These are phyloP conservation scores for Starmerella etchellsii DNA, from an alignment of 805 yeast species.

Conservation along the genomic window DNA sequence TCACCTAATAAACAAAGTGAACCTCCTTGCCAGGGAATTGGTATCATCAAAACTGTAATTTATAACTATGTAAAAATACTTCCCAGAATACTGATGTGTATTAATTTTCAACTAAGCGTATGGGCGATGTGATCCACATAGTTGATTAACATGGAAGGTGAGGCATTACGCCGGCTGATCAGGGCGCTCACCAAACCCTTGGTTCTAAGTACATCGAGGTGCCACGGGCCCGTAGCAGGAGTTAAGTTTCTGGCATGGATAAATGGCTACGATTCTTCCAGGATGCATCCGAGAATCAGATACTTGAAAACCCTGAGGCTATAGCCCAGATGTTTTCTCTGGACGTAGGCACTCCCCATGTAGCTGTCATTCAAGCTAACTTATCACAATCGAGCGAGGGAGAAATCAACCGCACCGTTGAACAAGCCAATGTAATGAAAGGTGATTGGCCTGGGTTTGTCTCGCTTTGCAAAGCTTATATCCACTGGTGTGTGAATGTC, in stretches of 20 bases:
- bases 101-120: too few relatives aligned
- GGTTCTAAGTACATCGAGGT: too few relatives aligned
- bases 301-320: conserved; percentile 9
- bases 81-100: too few relatives aligned
- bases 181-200: too few relatives aligned
- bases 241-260: too few relatives aligned
- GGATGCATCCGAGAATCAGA: conserved; percentile 2
- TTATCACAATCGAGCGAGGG: conserved; percentile 18
- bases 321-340: conserved; percentile 22
- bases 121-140: too few relatives aligned
- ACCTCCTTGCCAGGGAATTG: conserved; percentile 6
- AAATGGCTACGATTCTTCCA: conserved; percentile 10
- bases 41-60: conserved; percentile 2
- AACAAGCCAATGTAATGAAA: conserved; percentile 25
- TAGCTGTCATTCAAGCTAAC: conserved; percentile 31
- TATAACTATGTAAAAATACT: background rate
- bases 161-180: too few relatives aligned
- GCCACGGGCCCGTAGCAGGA: too few relatives aligned
- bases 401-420: conserved; percentile 20
- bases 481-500: conserved; percentile 37
- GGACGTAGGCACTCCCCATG: conserved; percentile 26
- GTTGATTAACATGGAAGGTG: too few relatives aligned
- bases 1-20: conserved; percentile 4
- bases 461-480: conserved; percentile 36
- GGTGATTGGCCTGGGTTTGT: conserved; percentile 37